Conservation (phyloP, 2,329 filamentous ascomycete species). For the Diaporthe vexans region DNA sequence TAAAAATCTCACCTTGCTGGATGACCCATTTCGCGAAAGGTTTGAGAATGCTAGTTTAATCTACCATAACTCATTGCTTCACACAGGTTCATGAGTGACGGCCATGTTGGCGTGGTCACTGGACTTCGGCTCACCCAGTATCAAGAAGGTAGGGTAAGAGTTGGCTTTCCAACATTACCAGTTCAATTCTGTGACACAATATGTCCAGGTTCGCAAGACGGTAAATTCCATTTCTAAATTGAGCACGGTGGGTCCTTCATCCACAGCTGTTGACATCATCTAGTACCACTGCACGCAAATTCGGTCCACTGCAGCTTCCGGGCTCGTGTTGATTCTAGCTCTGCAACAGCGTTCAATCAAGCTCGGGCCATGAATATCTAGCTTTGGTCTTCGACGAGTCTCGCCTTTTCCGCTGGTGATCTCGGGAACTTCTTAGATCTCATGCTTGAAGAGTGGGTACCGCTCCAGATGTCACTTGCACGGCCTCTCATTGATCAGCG, state of each 20-base stretch:
- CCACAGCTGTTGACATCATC: not conserved
- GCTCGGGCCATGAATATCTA: not conserved
- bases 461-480: not conserved
- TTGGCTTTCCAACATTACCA: no score
- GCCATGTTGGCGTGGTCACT: no score
- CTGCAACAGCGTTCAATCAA: not conserved
- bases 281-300: not conserved
- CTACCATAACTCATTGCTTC: no score
- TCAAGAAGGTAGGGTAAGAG: no score
- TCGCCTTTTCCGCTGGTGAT: not conserved
- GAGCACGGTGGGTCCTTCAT: not conserved
- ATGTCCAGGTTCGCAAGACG: not conserved
- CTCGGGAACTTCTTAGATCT: not conserved
- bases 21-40: no score
- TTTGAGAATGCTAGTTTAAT: no score
- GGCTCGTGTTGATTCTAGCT: not conserved
- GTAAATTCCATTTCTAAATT: not conserved
- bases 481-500: not conserved
- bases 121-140: no score
- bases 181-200: no score
- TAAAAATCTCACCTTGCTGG: no score
- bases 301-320: not conserved
- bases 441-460: slow-evolving; percentile 21
- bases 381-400: not conserved
- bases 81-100: no score